These are phyloP conservation scores for Chrysoporthe austroafricana DNA, from an alignment of 2,329 filamentous ascomycete genomes.

Conservation along the genomic window DNA sequence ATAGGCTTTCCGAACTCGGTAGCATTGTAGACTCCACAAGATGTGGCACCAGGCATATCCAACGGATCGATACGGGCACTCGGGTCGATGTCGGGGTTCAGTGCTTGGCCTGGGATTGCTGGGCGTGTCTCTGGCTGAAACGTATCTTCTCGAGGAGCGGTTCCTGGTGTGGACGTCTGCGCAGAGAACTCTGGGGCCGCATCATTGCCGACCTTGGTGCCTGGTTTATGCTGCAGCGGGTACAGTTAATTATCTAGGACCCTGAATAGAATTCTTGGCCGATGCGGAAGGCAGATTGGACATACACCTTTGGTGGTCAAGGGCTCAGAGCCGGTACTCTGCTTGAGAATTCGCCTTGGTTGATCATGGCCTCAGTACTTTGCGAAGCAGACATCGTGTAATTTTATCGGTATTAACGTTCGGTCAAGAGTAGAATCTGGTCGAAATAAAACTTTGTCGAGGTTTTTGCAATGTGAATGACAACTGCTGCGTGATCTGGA, in stretches of 20 bases:
- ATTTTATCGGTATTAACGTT: not conserved
- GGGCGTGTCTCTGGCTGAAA: constrained; percentile 44
- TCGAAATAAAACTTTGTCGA: too few relatives aligned
- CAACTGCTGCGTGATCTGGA: too few relatives aligned
- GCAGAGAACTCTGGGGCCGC: constrained; percentile 65
- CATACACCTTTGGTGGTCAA: constrained; percentile 58
- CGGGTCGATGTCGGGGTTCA: constrained; percentile 35
- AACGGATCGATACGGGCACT: constrained; percentile 37
- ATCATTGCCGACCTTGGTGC: constrained; percentile 63
- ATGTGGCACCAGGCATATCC: constrained; percentile 50
- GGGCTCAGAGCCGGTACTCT: constrained; percentile 55
- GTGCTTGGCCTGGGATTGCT: constrained; percentile 43
- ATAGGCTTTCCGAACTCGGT: constrained; percentile 48
- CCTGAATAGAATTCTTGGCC: not conserved
- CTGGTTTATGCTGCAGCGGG: constrained; percentile 62
- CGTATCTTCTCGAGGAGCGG: constrained; percentile 56
- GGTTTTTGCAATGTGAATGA: too few relatives aligned
- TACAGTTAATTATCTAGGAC: constrained; percentile 26
- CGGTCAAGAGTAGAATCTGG: too few relatives aligned
- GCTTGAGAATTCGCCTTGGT: constrained; percentile 60
- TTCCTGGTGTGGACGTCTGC: constrained; percentile 63
- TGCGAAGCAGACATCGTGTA: constrained; percentile 44
- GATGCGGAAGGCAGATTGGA: constrained; percentile 22
- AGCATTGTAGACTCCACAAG: constrained; percentile 47
- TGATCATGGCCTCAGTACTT: constrained; percentile 57